Evolutionary conservation across 2,329 filamentous ascomycete species (phyloP).

Genomic region (Bipolaris sorokiniana): DNA sequence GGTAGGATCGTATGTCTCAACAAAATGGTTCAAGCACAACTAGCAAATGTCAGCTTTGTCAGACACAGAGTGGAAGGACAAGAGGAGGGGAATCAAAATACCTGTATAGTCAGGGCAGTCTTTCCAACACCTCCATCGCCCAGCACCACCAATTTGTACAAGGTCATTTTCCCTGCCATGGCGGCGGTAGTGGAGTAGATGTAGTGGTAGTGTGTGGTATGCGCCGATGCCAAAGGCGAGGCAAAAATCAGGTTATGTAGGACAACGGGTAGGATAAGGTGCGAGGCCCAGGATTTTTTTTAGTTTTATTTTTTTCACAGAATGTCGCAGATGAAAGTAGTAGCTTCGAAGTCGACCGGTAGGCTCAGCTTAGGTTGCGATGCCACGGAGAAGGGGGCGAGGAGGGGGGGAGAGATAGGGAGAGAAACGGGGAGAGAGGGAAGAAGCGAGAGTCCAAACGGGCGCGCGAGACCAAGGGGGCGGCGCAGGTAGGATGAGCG

Average conservation of each 20-base stretch:
- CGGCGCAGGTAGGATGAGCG: constrained; percentile 19
- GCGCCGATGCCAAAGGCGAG: constrained; percentile 3
- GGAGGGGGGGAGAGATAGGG: not conserved
- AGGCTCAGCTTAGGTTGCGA: constrained; percentile 24
- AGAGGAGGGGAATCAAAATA: constrained; percentile 56
- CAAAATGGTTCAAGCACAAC: constrained; percentile 97
- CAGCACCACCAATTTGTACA: constrained; percentile 95
- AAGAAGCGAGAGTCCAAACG: constrained; percentile 17
- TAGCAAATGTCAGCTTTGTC: constrained; percentile 51
- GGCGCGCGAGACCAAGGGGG: constrained; percentile 20
- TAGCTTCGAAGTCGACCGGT: constrained; percentile 32
- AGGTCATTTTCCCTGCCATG: constrained; percentile 92
- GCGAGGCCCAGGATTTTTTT: constrained; percentile 14
- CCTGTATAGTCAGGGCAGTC: constrained; percentile 88
- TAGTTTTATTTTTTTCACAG: constrained; percentile 15
- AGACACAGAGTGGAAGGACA: not conserved
- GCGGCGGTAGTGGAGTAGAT: constrained; percentile 33
- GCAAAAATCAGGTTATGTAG: constrained; percentile 9
- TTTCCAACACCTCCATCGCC: constrained; percentile 95
- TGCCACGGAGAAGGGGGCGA: not conserved
- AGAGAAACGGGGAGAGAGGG: constrained; percentile 5
- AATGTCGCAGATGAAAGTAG: constrained; percentile 18
- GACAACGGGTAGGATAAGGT: constrained; percentile 16
- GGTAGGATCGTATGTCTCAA: constrained; percentile 81
- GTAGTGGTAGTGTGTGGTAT: constrained; percentile 7